Evolutionary conservation across 169 alveolate species (phyloP), one percentile per base, ranked within the genome.

Genomic region (Eimeria acervulina): DNA sequence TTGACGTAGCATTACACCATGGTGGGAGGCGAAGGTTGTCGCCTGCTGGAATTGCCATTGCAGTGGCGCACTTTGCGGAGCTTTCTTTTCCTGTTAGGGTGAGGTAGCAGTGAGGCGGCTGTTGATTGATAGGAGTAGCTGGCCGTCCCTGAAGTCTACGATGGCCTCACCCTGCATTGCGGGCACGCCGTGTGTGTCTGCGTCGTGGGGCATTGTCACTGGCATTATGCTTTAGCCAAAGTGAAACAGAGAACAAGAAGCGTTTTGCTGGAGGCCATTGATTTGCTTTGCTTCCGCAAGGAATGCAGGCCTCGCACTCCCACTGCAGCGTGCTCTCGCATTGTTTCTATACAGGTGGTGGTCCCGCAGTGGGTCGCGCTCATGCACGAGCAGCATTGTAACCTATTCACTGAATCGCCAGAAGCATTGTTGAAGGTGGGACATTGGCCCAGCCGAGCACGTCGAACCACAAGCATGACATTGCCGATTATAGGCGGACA

Each of bases 11-110:
- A 42, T 38, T 72, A 6, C 88, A 72, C 33, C 95, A 90, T 51
- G 95, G 95, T 33, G 74, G 95, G 13, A 55, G 78, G 78, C 87
- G 95, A 44, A 36, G 76, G 44, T 80, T 90, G 23, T 90, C 95
- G 21, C 95, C 95, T 1, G 55, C 52, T 15, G 95, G 95, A 13
- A 70, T 90, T 28, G 88, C 90, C 23, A 28, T 31, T n/a, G 95
- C 95, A n/a, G 90, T 90, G 52, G 95, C 95, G 51, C 90, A 76
- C 76, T 66, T 90, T 28, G 23, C 59, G 44, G 90, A 74, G 90
- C 87, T 90, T 42, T 72, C 88, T 40, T 70, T 90, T 33, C 95
- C 95, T 17, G 95, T 70, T n/a, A 70, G 66, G 61, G 95, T 90
- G 78, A 66, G 81, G 26, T 42, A 17, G 47, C 2, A 10, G 4